phyloP scores from a whole-genome alignment of 371 early-diverging fungal species.

The Paraphysoderma sedebokerense region DNA sequence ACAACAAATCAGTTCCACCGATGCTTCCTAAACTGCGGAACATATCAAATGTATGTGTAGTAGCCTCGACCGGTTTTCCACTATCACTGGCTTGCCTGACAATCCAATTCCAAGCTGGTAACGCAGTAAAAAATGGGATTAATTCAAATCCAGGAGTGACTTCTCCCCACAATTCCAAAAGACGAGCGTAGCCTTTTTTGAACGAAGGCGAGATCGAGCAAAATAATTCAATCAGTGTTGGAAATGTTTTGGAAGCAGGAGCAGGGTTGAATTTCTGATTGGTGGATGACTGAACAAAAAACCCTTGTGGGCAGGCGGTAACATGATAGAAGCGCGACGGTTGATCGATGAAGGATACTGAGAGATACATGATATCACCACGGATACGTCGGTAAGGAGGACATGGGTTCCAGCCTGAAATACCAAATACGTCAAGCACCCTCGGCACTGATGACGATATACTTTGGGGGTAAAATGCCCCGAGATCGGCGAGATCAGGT shows the following conservation, averaged over 20 bases:
- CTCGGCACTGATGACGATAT: too few relatives aligned
- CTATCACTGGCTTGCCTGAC: neutral
- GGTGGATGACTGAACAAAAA: slow-evolving; percentile 1
- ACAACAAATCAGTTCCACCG: neutral
- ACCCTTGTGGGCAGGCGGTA: neutral
- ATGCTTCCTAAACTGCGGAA: neutral
- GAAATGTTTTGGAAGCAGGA: neutral
- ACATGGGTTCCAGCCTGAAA: slow-evolving; percentile 1
- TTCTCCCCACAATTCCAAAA: neutral
- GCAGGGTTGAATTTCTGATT: neutral
- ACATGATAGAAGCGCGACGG: neutral
- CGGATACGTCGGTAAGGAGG: slow-evolving; percentile 3
- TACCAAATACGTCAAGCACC: too few relatives aligned
- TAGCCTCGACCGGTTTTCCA: too few relatives aligned
- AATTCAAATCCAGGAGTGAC: neutral
- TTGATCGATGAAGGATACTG: neutral
- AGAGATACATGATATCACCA: slow-evolving; percentile 2
- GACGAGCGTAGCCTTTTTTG: neutral
- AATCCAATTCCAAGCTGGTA: neutral
- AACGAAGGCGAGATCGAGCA: neutral
- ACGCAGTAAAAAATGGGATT: neutral
- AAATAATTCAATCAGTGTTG: neutral
- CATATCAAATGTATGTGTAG: neutral
- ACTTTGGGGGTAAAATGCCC: neutral
- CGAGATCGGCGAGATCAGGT: neutral